Evolutionary conservation across 2,329 filamentous ascomycete species (phyloP).

Genomic region (Calonectria crousiana): DNA sequence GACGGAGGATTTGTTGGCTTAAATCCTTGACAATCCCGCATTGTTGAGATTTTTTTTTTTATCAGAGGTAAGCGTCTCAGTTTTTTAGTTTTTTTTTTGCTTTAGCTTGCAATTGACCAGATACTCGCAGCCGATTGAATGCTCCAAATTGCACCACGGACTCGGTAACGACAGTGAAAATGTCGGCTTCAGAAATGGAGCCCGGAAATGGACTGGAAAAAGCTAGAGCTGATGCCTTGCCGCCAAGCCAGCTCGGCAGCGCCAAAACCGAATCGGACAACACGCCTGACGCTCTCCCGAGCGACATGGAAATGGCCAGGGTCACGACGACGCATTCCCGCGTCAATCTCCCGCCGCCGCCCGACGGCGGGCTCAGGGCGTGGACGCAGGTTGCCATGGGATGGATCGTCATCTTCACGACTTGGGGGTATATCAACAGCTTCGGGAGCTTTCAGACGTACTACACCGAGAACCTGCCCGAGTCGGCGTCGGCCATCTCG

Average conservation of each 20-base stretch:
- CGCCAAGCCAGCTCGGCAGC: neutral
- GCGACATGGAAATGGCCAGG: constrained; percentile 12
- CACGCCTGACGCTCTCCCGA: neutral
- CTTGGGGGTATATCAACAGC: constrained; percentile 60
- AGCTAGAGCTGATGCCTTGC: neutral
- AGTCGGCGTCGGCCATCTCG: constrained; percentile 54
- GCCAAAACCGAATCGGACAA: neutral
- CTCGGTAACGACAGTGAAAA: neutral
- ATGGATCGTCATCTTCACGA: constrained; percentile 56
- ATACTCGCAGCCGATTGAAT: neutral
- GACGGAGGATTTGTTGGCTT: constrained; percentile 18
- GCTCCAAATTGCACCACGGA: neutral
- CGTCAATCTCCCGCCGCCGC: constrained; percentile 32
- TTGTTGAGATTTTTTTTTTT: neutral
- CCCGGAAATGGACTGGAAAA: constrained; percentile 5
- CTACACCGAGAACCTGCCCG: constrained; percentile 49
- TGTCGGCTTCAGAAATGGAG: neutral
- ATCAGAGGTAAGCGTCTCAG: neutral
- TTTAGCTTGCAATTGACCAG: neutral
- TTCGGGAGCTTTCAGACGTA: constrained; percentile 60
- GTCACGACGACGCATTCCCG: constrained; percentile 13
- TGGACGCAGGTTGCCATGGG: constrained; percentile 55
- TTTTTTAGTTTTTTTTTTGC: neutral
- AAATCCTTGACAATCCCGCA: constrained; percentile 28
- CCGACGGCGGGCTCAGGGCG: constrained; percentile 44